These are phyloP conservation scores for Tulasnella sp. DNA, from an alignment of 768 basidiomycete species.

Conservation along the genomic window DNA sequence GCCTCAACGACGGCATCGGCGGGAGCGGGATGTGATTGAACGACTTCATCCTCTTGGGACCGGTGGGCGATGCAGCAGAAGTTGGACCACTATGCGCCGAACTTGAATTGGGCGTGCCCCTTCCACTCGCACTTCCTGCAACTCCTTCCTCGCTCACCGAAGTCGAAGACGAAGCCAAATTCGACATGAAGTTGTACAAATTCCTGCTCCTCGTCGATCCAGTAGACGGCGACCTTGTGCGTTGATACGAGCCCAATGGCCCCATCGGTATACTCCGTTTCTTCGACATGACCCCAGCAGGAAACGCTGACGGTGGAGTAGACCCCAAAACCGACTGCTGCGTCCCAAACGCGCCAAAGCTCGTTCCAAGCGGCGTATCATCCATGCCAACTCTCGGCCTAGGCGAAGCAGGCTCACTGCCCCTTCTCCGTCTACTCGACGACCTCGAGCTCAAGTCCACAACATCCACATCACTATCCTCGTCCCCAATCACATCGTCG, in stretches of 20 bases:
- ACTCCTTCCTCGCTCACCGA: conserved; percentile 8
- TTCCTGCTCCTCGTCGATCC: neutral
- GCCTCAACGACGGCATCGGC: conserved; percentile 7
- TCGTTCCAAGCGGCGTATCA: neutral
- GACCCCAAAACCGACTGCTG: neutral
- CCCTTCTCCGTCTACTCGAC: conserved; percentile 5
- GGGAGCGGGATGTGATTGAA: neutral
- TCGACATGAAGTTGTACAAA: conserved; percentile 8
- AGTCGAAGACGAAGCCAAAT: conserved; percentile 9
- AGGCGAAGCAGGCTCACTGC: conserved; percentile 14
- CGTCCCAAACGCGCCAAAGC: conserved; percentile 4
- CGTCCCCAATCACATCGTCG: neutral
- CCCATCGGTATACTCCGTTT: conserved; percentile 3
- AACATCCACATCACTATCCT: conserved; percentile 7
- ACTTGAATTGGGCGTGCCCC: neutral
- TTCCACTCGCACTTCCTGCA: neutral
- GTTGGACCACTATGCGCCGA: neutral
- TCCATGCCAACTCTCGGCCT: conserved; percentile 3
- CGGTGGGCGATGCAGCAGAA: neutral
- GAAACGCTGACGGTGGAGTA: neutral
- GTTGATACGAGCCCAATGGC: neutral
- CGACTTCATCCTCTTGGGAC: neutral
- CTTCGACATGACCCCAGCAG: neutral
- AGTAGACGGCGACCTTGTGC: neutral
- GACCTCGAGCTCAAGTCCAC: conserved; percentile 4